phyloP scores from a whole-genome alignment of 352 stramenopile genomes.

The Aphanomyces astaci region DNA sequence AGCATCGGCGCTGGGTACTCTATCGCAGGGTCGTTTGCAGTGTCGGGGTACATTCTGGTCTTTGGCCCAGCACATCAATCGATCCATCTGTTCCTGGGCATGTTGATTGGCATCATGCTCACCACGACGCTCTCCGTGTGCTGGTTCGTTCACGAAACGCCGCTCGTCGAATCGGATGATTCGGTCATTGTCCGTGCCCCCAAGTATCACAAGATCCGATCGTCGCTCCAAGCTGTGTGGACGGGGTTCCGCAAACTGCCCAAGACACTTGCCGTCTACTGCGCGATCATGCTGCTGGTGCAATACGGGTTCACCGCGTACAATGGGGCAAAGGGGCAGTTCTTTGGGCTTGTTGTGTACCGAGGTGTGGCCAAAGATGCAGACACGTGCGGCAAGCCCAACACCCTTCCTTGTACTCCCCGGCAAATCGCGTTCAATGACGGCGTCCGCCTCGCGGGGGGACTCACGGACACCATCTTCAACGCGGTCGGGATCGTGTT shows the following conservation, averaged over 20 bases:
- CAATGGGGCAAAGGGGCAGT: conserved; percentile 59
- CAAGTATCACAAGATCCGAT: conserved; percentile 30
- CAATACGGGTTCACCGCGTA: conserved; percentile 58
- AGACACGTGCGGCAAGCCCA: conserved; percentile 33
- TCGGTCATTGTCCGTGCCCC: not conserved
- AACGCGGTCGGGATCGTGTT: conserved; percentile 40
- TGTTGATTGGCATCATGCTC: conserved; percentile 39
- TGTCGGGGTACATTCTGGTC: conserved; percentile 41
- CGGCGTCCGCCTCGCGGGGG: conserved; percentile 43
- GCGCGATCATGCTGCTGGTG: conserved; percentile 45
- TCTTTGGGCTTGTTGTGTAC: conserved; percentile 54
- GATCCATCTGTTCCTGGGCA: conserved; percentile 43
- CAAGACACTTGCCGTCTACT: conserved; percentile 38
- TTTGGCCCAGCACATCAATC: conserved; percentile 43
- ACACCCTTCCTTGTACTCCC: conserved; percentile 24
- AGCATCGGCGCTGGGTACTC: conserved; percentile 41
- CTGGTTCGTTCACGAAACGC: conserved; percentile 30
- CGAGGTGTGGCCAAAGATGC: conserved; percentile 38
- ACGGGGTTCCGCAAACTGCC: conserved; percentile 40
- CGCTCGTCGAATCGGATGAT: no score
- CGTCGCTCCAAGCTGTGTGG: conserved; percentile 34
- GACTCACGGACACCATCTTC: conserved; percentile 46
- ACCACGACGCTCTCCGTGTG: conserved; percentile 30
- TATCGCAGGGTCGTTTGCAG: conserved; percentile 38
- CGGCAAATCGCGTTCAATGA: conserved; percentile 43